A percentile compares a stretch with the other conserved stretches of the same genome.
These are phyloP conservation scores for Hyphopichia wangnamkhiaoensis DNA, from an alignment of 1,139 yeast genomes.

Conservation along the genomic window DNA sequence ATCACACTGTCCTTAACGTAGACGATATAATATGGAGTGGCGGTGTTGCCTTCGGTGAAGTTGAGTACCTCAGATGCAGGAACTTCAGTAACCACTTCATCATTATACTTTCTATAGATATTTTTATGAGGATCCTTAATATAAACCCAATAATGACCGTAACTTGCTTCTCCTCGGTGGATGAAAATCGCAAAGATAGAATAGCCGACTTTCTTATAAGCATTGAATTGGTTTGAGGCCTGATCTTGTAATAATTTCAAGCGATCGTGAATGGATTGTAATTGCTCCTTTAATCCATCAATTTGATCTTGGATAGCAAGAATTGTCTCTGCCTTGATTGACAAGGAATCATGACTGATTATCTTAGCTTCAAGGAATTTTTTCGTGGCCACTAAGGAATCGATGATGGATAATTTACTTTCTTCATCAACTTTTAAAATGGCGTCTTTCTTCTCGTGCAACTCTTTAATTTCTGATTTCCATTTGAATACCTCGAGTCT, in stretches of 20 bases:
- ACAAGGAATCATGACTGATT: constrained; percentile 22
- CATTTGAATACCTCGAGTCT: constrained; percentile 64
- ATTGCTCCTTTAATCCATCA: constrained; percentile 18
- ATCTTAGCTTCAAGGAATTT: constrained; percentile 50
- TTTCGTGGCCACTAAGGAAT: constrained; percentile 51
- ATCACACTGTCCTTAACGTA: constrained; percentile 70
- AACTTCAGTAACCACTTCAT: constrained; percentile 84
- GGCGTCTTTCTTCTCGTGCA: constrained; percentile 44
- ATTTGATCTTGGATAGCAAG: constrained; percentile 35
- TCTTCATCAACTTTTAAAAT: constrained; percentile 46
- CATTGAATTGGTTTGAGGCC: constrained; percentile 60
- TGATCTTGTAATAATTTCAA: constrained; percentile 44
- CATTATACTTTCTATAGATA: constrained; percentile 86
- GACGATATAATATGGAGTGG: constrained; percentile 91
- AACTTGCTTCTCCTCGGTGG: constrained; percentile 93
- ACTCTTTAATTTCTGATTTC: constrained; percentile 54
- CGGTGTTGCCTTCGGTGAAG: constrained; percentile 71
- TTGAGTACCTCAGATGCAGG: constrained; percentile 73
- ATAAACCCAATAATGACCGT: constrained; percentile 96
- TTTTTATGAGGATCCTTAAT: constrained; percentile 71
- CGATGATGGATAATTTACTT: constrained; percentile 51
- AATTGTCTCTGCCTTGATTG: constrained; percentile 36
- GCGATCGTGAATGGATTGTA: constrained; percentile 32
- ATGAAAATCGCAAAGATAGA: constrained; percentile 88
- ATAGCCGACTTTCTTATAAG: constrained; percentile 67